phyloP scores from a whole-genome alignment of 805 yeast genomes.

The Torulaspora franciscae region DNA sequence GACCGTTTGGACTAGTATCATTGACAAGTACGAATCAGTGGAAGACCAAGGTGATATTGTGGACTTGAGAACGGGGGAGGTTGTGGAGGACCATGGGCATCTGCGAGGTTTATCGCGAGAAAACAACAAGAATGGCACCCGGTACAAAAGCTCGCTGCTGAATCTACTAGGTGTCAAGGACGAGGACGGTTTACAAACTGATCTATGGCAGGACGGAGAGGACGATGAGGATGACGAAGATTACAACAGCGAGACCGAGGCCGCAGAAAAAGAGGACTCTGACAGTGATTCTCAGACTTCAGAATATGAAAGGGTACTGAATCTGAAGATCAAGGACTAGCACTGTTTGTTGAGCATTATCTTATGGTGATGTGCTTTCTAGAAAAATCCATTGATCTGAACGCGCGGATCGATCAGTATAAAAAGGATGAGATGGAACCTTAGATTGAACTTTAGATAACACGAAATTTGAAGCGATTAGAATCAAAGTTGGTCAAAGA shows the following conservation, averaged over 20 bases:
- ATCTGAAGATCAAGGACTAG: not conserved
- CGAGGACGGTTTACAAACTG: constrained; percentile 8
- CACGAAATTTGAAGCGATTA: too few relatives aligned
- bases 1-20: constrained; percentile 47
- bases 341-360: not conserved
- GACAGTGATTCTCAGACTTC: not conserved
- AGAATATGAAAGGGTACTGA: constrained; percentile 1
- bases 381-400: not conserved
- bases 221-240: constrained; percentile 11
- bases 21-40: constrained; percentile 49
- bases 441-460: not conserved
- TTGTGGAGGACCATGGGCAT: constrained; percentile 67
- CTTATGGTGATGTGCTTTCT: not conserved
- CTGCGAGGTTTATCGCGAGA: constrained; percentile 41
- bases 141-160: constrained; percentile 24
- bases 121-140: constrained; percentile 14
- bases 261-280: constrained; percentile 3
- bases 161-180: constrained; percentile 20
- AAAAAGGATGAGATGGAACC: not conserved
- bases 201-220: constrained; percentile 18
- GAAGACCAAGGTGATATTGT: constrained; percentile 56
- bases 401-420: constrained; percentile 2
- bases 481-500: not conserved
- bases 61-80: constrained; percentile 60
- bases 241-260: constrained; percentile 11